Percentiles rank a stretch among this genome's conserved stretches.
Conservation (phyloP, 768 basidiomycete genomes). For the Leccinellum luteum region DNA sequence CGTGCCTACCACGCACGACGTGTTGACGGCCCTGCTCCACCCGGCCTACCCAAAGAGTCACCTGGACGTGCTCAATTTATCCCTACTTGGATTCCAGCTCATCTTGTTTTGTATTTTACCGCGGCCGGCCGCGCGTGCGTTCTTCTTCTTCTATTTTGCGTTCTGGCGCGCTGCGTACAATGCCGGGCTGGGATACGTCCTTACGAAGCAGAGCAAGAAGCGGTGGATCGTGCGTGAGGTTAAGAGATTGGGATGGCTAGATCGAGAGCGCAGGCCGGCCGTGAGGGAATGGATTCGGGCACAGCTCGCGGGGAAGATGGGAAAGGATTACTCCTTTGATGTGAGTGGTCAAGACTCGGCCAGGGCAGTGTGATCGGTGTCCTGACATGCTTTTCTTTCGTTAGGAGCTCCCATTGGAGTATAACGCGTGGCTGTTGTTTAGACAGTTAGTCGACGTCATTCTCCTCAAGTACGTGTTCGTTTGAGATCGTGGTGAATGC, state of each 20-base stretch:
- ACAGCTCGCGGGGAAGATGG: conserved; percentile 92
- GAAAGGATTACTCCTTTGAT: conserved; percentile 89
- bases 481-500: neutral
- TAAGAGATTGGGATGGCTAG: conserved; percentile 85
- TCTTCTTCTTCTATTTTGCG: conserved; percentile 89
- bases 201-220: conserved; percentile 94
- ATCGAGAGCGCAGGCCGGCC: conserved; percentile 57
- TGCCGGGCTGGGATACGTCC: conserved; percentile 87
- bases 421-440: conserved; percentile 96
- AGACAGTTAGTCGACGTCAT: conserved; percentile 96
- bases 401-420: conserved; percentile 89
- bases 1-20: conserved; percentile 90
- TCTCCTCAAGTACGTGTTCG: conserved; percentile 76
- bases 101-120: conserved; percentile 70
- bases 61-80: conserved; percentile 83
- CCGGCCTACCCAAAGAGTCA: conserved; percentile 85
- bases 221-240: conserved; percentile 89
- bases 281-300: conserved; percentile 80
- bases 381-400: neutral
- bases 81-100: conserved; percentile 73
- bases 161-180: conserved; percentile 95
- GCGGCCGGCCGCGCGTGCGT: conserved; percentile 47
- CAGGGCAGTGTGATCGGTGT: neutral
- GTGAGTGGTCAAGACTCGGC: conserved; percentile 41
- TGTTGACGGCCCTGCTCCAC: conserved; percentile 80